These are phyloP conservation scores for Nicotiana sylvestris DNA, from an alignment of 257 asterid species.

Conservation along the genomic window DNA sequence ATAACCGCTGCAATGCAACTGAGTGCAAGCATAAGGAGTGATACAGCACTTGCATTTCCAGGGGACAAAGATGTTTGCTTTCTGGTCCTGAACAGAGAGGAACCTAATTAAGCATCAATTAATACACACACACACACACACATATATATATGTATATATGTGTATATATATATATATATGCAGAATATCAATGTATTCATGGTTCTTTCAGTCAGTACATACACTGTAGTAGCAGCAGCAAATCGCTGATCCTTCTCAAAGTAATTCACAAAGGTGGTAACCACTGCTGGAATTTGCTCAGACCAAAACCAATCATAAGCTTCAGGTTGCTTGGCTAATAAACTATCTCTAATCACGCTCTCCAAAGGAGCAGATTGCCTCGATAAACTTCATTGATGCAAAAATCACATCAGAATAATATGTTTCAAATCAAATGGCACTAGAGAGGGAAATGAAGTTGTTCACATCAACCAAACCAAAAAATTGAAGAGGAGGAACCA, in stretches of 20 bases:
- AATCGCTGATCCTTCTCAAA: conserved; percentile 67
- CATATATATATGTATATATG: neutral
- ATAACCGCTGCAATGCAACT: conserved; percentile 83
- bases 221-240: conserved; percentile 66
- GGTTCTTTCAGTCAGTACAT: conserved; percentile 27
- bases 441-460: conserved; percentile 16
- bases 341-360: conserved; percentile 63
- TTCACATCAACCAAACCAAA: neutral
- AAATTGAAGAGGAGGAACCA: neutral
- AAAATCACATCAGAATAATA: conserved; percentile 20
- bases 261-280: conserved; percentile 61
- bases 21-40: conserved; percentile 85
- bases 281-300: conserved; percentile 71
- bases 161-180: too few relatives aligned
- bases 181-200: neutral
- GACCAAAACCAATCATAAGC: conserved; percentile 87
- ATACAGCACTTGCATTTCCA: conserved; percentile 58
- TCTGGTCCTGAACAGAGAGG: conserved; percentile 46
- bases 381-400: conserved; percentile 49
- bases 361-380: conserved; percentile 87
- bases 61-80: conserved; percentile 44
- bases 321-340: conserved; percentile 71
- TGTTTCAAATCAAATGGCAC: conserved; percentile 10
- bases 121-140: neutral
- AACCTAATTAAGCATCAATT: conserved; percentile 12